These are phyloP conservation scores for Vitis hybrid DNA, from an alignment of 177 flowering plant genomes.

Conservation along the genomic window DNA sequence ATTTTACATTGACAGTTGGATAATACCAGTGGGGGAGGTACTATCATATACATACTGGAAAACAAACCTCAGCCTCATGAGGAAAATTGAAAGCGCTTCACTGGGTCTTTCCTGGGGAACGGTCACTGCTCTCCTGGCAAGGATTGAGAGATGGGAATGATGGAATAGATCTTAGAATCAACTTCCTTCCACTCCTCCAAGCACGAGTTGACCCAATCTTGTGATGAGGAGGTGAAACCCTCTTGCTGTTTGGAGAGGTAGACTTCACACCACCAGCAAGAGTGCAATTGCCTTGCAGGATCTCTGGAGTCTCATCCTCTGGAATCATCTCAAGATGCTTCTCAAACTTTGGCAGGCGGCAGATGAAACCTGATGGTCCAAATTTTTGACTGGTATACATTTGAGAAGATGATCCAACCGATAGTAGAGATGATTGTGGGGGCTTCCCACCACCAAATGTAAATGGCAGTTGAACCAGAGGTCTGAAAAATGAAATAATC, in stretches of 20 bases:
- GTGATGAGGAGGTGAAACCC: constrained; percentile 29
- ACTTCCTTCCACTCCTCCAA: constrained; percentile 19
- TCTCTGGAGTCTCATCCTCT: constrained; percentile 24
- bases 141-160: constrained; percentile 21
- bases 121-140: not conserved
- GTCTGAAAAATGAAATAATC: constrained; percentile 26
- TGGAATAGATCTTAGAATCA: constrained; percentile 28
- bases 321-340: constrained; percentile 11
- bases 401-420: constrained; percentile 28
- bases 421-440: constrained; percentile 29
- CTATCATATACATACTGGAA: no score
- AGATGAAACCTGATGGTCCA: constrained; percentile 25
- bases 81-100: not conserved
- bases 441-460: constrained; percentile 38
- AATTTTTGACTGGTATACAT: constrained; percentile 12
- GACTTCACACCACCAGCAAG: constrained; percentile 14
- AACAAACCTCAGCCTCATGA: not conserved
- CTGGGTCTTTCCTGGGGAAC: not conserved
- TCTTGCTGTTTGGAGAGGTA: constrained; percentile 35
- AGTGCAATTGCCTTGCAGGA: not conserved
- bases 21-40: no score
- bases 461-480: constrained; percentile 25
- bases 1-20: no score
- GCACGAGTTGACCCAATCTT: constrained; percentile 16
- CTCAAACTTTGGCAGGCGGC: constrained; percentile 24